Conservation (phyloP, 176 grass and related monocot species). For the Ananas comosus region DNA sequence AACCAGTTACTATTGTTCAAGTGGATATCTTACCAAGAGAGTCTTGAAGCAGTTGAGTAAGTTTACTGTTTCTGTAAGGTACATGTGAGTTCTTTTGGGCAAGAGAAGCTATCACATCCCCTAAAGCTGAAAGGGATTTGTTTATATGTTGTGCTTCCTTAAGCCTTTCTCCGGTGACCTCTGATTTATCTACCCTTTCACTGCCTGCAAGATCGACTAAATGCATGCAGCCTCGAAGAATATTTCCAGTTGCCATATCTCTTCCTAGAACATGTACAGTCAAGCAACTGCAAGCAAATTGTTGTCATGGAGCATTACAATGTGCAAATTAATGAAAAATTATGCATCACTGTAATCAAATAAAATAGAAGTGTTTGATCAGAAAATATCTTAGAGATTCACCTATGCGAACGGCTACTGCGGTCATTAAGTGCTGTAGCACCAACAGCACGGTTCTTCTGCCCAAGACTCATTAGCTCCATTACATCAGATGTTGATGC, state of each 20-base stretch:
- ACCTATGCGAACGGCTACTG: constrained; percentile 99
- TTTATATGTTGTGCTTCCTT: constrained; percentile 99
- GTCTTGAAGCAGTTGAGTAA: constrained; percentile 98
- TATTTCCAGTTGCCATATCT: constrained; percentile 67
- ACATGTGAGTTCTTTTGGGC: constrained; percentile 84
- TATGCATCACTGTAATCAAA: neutral
- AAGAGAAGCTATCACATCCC: constrained; percentile 95
- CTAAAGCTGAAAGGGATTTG: constrained; percentile 91
- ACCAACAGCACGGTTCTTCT: constrained; percentile 83
- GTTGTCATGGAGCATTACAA: neutral
- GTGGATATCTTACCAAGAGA: constrained; percentile 65
- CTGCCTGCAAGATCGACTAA: constrained; percentile 98
- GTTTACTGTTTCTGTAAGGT: constrained; percentile 98
- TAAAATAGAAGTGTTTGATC: neutral
- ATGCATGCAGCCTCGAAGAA: constrained; percentile 95
- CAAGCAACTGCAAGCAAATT: constrained; percentile 58
- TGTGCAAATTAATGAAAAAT: constrained; percentile 11
- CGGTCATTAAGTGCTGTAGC: constrained; percentile 91
- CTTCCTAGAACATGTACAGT: constrained; percentile 98
- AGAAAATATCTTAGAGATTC: constrained; percentile 1
- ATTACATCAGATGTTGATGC: constrained; percentile 76
- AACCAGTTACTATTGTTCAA: neutral
- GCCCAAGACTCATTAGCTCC: constrained; percentile 88
- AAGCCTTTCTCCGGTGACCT: constrained; percentile 84
- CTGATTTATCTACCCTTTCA: constrained; percentile 93